Conservation (phyloP, 1,284 basidiomycete species). For the Meira miltonrushii region DNA sequence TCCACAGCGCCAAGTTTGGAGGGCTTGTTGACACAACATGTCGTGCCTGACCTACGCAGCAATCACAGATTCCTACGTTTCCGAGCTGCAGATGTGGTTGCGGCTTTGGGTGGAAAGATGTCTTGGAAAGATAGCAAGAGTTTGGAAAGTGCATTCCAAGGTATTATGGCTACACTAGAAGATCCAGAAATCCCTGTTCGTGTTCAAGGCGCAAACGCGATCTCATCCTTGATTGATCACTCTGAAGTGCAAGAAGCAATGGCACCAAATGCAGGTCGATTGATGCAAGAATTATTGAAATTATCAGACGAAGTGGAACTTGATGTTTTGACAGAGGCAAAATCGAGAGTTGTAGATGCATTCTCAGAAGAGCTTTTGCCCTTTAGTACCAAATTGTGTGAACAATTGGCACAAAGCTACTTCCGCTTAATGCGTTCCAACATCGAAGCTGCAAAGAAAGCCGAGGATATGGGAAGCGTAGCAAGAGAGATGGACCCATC, state of each 20-base stretch:
- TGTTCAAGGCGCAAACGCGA: constrained; percentile 73
- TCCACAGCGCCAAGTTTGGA: constrained; percentile 39
- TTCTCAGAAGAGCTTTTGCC: constrained; percentile 80
- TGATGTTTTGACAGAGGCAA: constrained; percentile 70
- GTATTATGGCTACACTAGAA: constrained; percentile 46
- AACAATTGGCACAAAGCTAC: constrained; percentile 60
- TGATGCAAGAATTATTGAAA: constrained; percentile 83
- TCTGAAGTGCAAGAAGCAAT: constrained; percentile 67
- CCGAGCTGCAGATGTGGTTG: constrained; percentile 43
- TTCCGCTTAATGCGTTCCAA: constrained; percentile 58
- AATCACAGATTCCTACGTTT: constrained; percentile 41
- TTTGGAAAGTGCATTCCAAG: constrained; percentile 43
- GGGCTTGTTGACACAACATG: constrained; percentile 43
- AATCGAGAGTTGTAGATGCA: constrained; percentile 79
- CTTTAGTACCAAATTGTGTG: constrained; percentile 74
- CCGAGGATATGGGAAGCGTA: constrained; percentile 54
- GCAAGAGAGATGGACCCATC: constrained; percentile 69
- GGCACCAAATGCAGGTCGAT: constrained; percentile 73
- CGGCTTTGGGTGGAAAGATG: constrained; percentile 43
- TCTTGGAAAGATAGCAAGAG: constrained; percentile 36
- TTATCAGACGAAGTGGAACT: constrained; percentile 83
- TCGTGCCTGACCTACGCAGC: constrained; percentile 44
- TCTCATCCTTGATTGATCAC: constrained; percentile 71
- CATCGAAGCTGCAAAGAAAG: constrained; percentile 56
- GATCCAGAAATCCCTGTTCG: constrained; percentile 76